Base-by-base conservation (phyloP, 2,329 filamentous ascomycete genomes). In the Lecanicillium sp. region DNA sequence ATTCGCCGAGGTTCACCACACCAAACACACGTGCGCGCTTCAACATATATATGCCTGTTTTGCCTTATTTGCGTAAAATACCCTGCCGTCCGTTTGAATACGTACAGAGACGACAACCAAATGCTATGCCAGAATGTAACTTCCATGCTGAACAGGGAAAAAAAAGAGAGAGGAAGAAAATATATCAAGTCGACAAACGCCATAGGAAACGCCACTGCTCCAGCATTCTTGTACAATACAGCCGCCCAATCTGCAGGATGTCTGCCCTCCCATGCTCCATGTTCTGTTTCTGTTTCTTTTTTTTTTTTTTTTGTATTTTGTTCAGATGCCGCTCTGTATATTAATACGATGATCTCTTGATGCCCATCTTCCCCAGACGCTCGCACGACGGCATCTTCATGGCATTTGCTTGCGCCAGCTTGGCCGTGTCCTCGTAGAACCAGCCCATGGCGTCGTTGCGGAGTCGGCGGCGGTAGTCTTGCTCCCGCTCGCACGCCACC, bases 361-460 rank as follows among this genome's bases (percentile, higher is more conserved):
- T 25, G 22, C 22, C 22, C 22, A 25, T 25, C 11, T 25, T 25
- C 6, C 22, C 22, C 22, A 25, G 56, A 45, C 72, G 62, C 44
- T 68, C 59, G 53, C 77, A 81, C 39, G 67, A 66, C 13, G 65
- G 65, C 66, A 69, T 71, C 44, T 67, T 63, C 44, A 65, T 72
- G 14, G 61, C 59, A 25, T 70, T 61, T 20, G 89, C 89, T 42
- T 77, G 61, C 44, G 81, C 75, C 77, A 94, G 77, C 68, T 87
- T 88, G 45, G 81, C 81, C 37, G 79, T 71, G 53, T 96, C 87
- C 40, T 80, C 77, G 59, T 79, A 88, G 55, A 95, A 87, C 84
- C 88, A 95, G 4, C 89, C 89, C 50, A 84, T 79, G 1, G 89
- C 88, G 34, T 86, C 81, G 46, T 94, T 79, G 45, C 80, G 69